These are phyloP conservation scores for Pseudohyphozyma bogoriensis DNA, from an alignment of 768 basidiomycete species.

Conservation along the genomic window DNA sequence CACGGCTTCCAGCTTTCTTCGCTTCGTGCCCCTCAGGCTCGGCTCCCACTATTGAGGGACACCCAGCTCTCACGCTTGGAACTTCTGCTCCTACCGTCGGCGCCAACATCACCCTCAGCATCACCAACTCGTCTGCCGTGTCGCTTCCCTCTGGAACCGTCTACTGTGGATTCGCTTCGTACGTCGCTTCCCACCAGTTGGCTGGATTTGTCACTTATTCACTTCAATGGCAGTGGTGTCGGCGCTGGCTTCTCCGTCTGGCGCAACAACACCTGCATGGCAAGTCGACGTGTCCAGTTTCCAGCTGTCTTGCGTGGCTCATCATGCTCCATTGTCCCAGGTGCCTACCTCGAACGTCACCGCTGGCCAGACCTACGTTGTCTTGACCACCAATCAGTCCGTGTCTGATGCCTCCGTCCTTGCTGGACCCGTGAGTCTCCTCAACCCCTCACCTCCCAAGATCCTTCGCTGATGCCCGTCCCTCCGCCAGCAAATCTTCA, in stretches of 20 bases:
- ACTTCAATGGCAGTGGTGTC: slow-evolving; percentile 3
- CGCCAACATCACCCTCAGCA: slow-evolving; percentile 31
- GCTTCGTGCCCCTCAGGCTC: slow-evolving; percentile 45
- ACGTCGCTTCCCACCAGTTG: not conserved
- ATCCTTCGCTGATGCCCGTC: no score
- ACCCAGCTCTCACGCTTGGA: slow-evolving; percentile 44
- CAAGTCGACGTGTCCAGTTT: no score
- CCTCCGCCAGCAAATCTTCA: slow-evolving; percentile 4
- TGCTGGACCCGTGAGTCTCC: slow-evolving; percentile 19
- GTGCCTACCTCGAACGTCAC: slow-evolving; percentile 3
- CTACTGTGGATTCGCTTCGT: slow-evolving; percentile 27
- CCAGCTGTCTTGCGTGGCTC: no score
- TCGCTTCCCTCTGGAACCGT: not conserved
- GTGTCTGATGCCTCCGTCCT: slow-evolving; percentile 7
- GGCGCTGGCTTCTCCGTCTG: slow-evolving; percentile 14
- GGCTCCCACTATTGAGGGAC: slow-evolving; percentile 46
- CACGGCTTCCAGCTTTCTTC: slow-evolving; percentile 40
- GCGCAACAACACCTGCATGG: slow-evolving; percentile 6
- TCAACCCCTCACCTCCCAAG: no score
- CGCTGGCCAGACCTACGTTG: slow-evolving; percentile 2
- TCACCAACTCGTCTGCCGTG: slow-evolving; percentile 8
- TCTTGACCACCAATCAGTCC: slow-evolving; percentile 17
- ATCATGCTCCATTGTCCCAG: no score
- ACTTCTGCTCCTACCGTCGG: slow-evolving; percentile 35
- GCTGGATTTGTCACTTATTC: not conserved